Percentiles rank a stretch among this genome's conserved stretches.
Evolutionary conservation across 495 filamentous ascomycete species (phyloP).

Genomic region (Apodospora peruviana): DNA sequence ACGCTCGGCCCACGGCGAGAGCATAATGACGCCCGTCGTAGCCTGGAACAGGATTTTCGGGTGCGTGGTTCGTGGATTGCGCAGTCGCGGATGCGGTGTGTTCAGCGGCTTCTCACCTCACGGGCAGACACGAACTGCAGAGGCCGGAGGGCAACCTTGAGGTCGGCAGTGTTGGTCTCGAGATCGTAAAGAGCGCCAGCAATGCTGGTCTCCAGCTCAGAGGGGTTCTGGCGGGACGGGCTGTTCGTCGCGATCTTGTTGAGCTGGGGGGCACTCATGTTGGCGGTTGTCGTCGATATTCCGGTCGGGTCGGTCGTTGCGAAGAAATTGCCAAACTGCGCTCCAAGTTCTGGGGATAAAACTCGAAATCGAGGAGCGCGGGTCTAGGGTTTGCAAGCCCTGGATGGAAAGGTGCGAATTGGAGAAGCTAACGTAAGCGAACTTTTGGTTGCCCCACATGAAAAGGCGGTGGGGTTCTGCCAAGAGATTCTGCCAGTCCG

Average conservation of each 20-base stretch:
- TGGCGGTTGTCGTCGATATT: slow-evolving; percentile 33
- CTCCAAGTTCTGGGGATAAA: slow-evolving; percentile 4
- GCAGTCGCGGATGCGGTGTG: slow-evolving; percentile 2
- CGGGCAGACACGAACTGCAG: slow-evolving; percentile 96
- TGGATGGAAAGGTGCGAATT: too few relatives aligned
- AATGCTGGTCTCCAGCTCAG: slow-evolving; percentile 90
- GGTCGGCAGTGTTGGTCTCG: slow-evolving; percentile 94
- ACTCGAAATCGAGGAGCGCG: slow-evolving; percentile 9
- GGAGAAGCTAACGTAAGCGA: slow-evolving; percentile 2
- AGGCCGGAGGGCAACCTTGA: slow-evolving; percentile 86
- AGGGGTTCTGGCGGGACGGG: slow-evolving; percentile 86
- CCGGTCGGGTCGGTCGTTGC: slow-evolving; percentile 13
- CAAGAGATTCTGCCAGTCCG: too few relatives aligned
- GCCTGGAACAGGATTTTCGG: slow-evolving; percentile 35
- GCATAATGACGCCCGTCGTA: slow-evolving; percentile 3
- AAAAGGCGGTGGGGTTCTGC: slow-evolving; percentile 12
- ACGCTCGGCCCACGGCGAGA: slow-evolving; percentile 21
- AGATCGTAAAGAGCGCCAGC: slow-evolving; percentile 94
- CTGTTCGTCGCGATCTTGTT: slow-evolving; percentile 98
- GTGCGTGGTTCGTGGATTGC: slow-evolving; percentile 4
- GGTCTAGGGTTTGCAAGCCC: slow-evolving; percentile 28
- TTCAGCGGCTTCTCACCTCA: slow-evolving; percentile 73
- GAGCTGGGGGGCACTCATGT: slow-evolving; percentile 56
- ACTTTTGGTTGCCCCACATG: not conserved
- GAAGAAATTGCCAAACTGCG: slow-evolving; percentile 10